Evolutionary conservation across 2,329 filamentous ascomycete species (phyloP).

Genomic region (Atkinsonella hypoxylon): DNA sequence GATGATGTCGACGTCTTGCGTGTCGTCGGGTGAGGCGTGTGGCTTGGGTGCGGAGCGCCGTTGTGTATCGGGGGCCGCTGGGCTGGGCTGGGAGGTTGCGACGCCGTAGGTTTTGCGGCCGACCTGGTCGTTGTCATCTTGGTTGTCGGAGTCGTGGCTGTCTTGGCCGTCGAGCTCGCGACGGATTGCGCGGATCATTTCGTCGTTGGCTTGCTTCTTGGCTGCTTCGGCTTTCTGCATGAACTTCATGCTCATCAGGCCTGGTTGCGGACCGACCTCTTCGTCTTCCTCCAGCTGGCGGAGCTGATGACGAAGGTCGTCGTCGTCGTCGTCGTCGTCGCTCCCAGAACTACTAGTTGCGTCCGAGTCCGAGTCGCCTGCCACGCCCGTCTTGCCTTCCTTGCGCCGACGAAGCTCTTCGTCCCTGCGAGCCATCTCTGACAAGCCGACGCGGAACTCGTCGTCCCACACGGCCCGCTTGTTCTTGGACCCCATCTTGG

Average conservation of each 20-base stretch:
- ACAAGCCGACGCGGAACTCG: constrained; percentile 64
- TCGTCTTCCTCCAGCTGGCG: constrained; percentile 32
- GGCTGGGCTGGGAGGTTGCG: constrained; percentile 12
- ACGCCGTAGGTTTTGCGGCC: constrained; percentile 62
- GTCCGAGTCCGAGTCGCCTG: constrained; percentile 38
- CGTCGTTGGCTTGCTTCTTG: constrained; percentile 69
- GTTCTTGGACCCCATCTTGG: constrained; percentile 67
- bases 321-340: constrained; percentile 29
- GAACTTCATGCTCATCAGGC: constrained; percentile 77
- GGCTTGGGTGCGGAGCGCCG: constrained; percentile 17
- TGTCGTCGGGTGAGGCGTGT: constrained; percentile 12
- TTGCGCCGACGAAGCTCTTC: constrained; percentile 73
- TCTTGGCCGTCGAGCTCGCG: constrained; percentile 57
- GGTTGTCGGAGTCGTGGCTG: constrained; percentile 29
- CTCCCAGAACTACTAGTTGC: constrained; percentile 45
- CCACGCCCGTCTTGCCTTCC: constrained; percentile 49
- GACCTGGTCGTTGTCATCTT: constrained; percentile 40
- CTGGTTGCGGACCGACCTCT: constrained; percentile 46
- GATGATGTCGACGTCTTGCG: constrained; percentile 17
- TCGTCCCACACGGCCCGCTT: constrained; percentile 83
- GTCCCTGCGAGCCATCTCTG: constrained; percentile 70
- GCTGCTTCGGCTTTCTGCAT: constrained; percentile 82
- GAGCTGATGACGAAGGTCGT: constrained; percentile 35
- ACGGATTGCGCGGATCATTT: constrained; percentile 56
- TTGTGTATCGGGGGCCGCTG: constrained; percentile 19